Base-by-base conservation (phyloP, 2,329 filamentous ascomycete genomes). In the Gaeumannomyces sp. region DNA sequence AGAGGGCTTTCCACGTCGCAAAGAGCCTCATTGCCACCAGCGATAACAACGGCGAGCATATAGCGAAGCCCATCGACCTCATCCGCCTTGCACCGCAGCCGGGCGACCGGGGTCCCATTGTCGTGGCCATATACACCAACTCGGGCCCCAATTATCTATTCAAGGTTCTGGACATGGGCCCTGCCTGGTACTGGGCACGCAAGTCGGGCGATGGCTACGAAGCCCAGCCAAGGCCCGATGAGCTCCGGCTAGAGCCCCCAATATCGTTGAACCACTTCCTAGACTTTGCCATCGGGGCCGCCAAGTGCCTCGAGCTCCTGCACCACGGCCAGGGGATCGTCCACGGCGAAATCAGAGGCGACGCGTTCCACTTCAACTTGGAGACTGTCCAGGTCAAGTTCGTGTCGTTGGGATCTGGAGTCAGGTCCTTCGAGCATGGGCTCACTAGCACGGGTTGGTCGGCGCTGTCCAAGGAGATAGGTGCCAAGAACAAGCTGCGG, bases 401-500 rank as follows among this genome's bases (percentile, higher is more conserved):
- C 67, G 85, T 92, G 68, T 92, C 92, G 64, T 93, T 96, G 73
- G 94, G 94, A 16, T 94, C 92, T 16, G 94, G 94, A 3, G 82
- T 93, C 59, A 84, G 92, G 64, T 91, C 92, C 0, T 97, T 97
- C 69, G 94, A 97, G 75, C 92, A 97, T 76, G 92, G 93, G 5
- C 81, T 98, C 62, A 88, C 85, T 10, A 94, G 91, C 71, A 89
- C 90, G 27, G 93, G 93, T 45, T 98, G 94, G 94, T 91, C 89
- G 14, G 85, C 85, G 0, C 78, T 97, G 13, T 94, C 91, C 16
- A 89, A 90, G 66, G 91, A 97, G 74, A 78, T 93, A 10, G 93
- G 93, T 2, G 91, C 93, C 57, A 93, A 92, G 76, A 89, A 93
- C 73, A 97, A 96, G 76, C 81, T 98, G 27, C 87, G 93, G 63